phyloP scores from a whole-genome alignment of 306 rosid species.

The Biancaea sappan region DNA sequence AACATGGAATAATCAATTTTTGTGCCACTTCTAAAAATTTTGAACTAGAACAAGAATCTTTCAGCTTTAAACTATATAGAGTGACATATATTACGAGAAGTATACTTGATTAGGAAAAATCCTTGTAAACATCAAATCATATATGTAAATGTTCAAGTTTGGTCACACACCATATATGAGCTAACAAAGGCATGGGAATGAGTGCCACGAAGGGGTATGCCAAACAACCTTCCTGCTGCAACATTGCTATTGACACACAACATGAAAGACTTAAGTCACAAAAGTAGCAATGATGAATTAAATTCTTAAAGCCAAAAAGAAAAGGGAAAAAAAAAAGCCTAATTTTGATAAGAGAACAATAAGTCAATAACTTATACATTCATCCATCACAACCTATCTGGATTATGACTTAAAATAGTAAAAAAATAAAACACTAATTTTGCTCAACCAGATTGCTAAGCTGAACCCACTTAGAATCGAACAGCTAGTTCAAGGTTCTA shows the following conservation, averaged over 20 bases:
- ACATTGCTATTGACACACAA: slow-evolving; percentile 74
- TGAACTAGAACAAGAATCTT: slow-evolving; percentile 1
- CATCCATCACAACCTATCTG: slow-evolving; percentile 4
- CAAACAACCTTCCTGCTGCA: slow-evolving; percentile 94
- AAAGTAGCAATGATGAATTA: slow-evolving; percentile 25
- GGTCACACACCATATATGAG: slow-evolving; percentile 87
- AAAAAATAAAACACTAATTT: slow-evolving; percentile 11
- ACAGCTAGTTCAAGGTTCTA: slow-evolving; percentile 18
- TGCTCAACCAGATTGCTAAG: background rate
- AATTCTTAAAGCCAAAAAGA: background rate
- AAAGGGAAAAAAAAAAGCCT: background rate
- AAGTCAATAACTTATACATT: background rate
- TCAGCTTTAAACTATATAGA: slow-evolving; percentile 7
- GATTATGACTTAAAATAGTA: background rate
- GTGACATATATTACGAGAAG: background rate
- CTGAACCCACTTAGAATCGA: background rate
- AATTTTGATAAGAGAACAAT: background rate
- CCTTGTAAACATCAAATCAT: slow-evolving; percentile 29
- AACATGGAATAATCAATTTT: slow-evolving; percentile 3
- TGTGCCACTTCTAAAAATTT: slow-evolving; percentile 2
- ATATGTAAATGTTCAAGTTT: slow-evolving; percentile 21
- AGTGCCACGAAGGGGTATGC: slow-evolving; percentile 97
- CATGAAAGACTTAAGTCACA: slow-evolving; percentile 31
- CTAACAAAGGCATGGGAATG: slow-evolving; percentile 99
- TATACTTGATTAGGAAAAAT: slow-evolving; percentile 7